Evolutionary conservation across 306 rosid genomes (phyloP), one percentile per base, ranked within the genome.

Genomic region (Cicer yamashitae): DNA sequence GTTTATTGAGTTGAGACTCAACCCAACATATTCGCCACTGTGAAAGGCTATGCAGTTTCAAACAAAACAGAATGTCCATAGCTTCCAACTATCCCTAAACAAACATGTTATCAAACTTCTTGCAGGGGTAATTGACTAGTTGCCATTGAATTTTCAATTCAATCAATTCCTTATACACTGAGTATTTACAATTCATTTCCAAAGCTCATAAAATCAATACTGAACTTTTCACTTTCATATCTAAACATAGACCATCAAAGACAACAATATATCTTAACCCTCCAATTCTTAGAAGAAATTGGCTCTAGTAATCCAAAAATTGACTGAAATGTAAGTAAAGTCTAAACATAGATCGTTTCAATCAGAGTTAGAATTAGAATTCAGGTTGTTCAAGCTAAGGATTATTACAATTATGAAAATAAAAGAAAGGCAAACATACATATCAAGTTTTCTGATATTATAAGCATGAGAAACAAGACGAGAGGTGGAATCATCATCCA

Each of bases 401-500:
- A 65, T 17, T 39, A 57, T 69, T 18, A 67, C 6, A 54, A 62
- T 18, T 10, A 17, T 8, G n/a, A 51, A 75, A 46, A 11, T 8
- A 52, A 8, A 39, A 54, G 57, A n/a, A 59, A 7, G 12, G 18
- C 6, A 78, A 11, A 74, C 81, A 34, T 70, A 89, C 97, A 92
- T 92, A 75, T 92, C 90, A 9, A 94, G 91, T 63, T 88, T 87
- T 63, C 57, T 89, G 83, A 94, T 93, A 78, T 85, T 86, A 84
- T 90, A 89, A 17, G 99, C 97, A 78, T 76, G 82, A 69, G 73
- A 85, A 85, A 94, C 91, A 7, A 92, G 81, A 78, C 97, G 96
- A 70, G 96, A 87, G 0, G 90, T 88, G 81, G 97, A 90, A 43
- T 92, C 90, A 81, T 94, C 97, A 46, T 94, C 97, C 99, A 94